Conservation (phyloP, 371 early-diverging fungal genomes). For the Entomophthora muscae region DNA sequence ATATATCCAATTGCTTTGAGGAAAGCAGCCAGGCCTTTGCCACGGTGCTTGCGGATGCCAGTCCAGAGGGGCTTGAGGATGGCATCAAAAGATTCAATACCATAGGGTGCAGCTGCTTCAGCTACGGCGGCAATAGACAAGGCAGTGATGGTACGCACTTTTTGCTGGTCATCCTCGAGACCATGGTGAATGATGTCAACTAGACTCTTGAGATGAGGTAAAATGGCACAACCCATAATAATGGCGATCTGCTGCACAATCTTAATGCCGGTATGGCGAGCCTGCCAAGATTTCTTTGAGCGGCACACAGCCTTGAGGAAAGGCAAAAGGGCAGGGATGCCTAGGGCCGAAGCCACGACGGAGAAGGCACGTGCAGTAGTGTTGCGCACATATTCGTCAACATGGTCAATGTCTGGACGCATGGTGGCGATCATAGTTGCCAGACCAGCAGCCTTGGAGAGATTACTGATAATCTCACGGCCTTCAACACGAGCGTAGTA, state of each 20-base stretch:
- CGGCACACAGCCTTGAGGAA: constrained; percentile 92
- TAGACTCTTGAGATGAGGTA: constrained; percentile 82
- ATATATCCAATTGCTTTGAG: constrained; percentile 94
- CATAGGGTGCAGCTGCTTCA: constrained; percentile 94
- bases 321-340: constrained; percentile 84
- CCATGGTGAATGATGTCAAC: constrained; percentile 84
- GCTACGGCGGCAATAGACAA: constrained; percentile 89
- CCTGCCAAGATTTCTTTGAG: constrained; percentile 94
- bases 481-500: constrained; percentile 95
- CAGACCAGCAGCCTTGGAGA: constrained; percentile 93
- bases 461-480: constrained; percentile 91
- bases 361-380: constrained; percentile 95
- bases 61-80: constrained; percentile 83
- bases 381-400: constrained; percentile 94
- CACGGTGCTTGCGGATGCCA: constrained; percentile 86
- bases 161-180: constrained; percentile 88
- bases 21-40: constrained; percentile 93
- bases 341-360: constrained; percentile 92
- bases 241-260: constrained; percentile 94
- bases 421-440: constrained; percentile 96
- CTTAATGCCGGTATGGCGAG: constrained; percentile 95
- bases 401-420: constrained; percentile 95
- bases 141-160: constrained; percentile 88
- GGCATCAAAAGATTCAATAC: constrained; percentile 90
- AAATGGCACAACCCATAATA: constrained; percentile 80